Conservation (phyloP, 768 basidiomycete species). For the Cyathus striatus region DNA sequence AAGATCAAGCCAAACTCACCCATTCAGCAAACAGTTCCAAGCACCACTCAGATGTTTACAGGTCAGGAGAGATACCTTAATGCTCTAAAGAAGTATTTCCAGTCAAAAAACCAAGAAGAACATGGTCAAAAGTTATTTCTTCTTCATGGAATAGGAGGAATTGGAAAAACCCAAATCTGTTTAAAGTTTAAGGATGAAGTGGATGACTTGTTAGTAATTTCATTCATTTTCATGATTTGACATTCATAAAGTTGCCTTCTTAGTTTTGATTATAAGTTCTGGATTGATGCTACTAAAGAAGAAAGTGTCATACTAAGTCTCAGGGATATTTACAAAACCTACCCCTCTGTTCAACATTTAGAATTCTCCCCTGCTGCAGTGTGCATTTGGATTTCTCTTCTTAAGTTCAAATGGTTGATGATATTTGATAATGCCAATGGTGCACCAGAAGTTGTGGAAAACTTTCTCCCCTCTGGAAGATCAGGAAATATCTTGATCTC, state of each 20-base stretch:
- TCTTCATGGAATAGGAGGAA: background rate
- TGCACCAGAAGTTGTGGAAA: slow-evolving; percentile 4
- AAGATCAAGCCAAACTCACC: no score
- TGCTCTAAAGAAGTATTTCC: background rate
- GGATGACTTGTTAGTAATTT: background rate
- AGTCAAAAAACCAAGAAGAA: background rate
- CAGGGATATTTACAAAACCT: slow-evolving; percentile 1
- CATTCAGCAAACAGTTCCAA: no score
- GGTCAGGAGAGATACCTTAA: background rate
- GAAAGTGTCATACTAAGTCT: slow-evolving; percentile 9
- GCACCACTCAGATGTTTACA: no score
- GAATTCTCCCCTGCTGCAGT: background rate
- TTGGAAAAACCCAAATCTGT: slow-evolving; percentile 2
- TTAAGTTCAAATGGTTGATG: slow-evolving; percentile 9
- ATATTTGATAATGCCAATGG: slow-evolving; percentile 12
- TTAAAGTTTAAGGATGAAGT: slow-evolving; percentile 2
- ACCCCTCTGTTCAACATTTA: slow-evolving; percentile 5
- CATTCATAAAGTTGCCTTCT: background rate
- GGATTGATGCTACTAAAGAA: slow-evolving; percentile 15
- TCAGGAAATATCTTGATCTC: slow-evolving; percentile 9
- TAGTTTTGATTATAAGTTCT: slow-evolving; percentile 14
- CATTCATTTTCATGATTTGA: background rate
- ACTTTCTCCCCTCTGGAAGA: slow-evolving; percentile 8
- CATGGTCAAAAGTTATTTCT: background rate
- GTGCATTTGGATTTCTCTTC: background rate